Percentiles rank a stretch among this genome's conserved stretches.
phyloP scores from a whole-genome alignment of 1,284 basidiomycete genomes.

The Cryptococcus hybrid region DNA sequence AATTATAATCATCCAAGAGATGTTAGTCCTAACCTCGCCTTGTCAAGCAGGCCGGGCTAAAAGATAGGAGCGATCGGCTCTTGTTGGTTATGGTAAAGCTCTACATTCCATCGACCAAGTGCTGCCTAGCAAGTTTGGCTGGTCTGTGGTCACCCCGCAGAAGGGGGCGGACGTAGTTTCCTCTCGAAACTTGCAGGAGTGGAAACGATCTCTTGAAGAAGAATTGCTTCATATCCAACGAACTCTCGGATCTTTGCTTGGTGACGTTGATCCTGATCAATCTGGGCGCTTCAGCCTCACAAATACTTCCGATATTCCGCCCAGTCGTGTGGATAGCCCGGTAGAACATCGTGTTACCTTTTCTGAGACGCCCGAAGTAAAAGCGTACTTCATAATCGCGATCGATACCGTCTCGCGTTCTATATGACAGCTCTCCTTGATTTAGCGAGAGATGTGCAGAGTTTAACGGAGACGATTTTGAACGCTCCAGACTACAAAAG shows the following conservation, averaged over 20 bases:
- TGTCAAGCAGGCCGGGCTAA: slow-evolving; percentile 5
- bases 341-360: slow-evolving; percentile 2
- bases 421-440: slow-evolving; percentile 46
- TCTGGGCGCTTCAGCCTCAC: neutral
- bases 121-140: slow-evolving; percentile 8
- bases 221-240: slow-evolving; percentile 6
- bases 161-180: neutral
- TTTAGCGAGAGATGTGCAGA: slow-evolving; percentile 32
- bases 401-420: slow-evolving; percentile 43
- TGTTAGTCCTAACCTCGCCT: slow-evolving; percentile 1
- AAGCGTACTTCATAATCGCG: slow-evolving; percentile 26
- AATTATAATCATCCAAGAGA: slow-evolving; percentile 4
- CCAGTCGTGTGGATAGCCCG: neutral
- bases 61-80: slow-evolving; percentile 9
- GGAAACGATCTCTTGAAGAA: slow-evolving; percentile 7
- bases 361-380: slow-evolving; percentile 10
- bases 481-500: slow-evolving; percentile 2
- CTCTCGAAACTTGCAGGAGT: slow-evolving; percentile 1
- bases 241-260: slow-evolving; percentile 7
- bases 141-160: neutral
- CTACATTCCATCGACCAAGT: slow-evolving; percentile 5
- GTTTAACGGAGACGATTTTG: slow-evolving; percentile 18
- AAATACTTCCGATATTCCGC: neutral
- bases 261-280: neutral
- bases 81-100: slow-evolving; percentile 10